phyloP scores from a whole-genome alignment of 2,329 filamentous ascomycete genomes.

The Nakataea oryzae region DNA sequence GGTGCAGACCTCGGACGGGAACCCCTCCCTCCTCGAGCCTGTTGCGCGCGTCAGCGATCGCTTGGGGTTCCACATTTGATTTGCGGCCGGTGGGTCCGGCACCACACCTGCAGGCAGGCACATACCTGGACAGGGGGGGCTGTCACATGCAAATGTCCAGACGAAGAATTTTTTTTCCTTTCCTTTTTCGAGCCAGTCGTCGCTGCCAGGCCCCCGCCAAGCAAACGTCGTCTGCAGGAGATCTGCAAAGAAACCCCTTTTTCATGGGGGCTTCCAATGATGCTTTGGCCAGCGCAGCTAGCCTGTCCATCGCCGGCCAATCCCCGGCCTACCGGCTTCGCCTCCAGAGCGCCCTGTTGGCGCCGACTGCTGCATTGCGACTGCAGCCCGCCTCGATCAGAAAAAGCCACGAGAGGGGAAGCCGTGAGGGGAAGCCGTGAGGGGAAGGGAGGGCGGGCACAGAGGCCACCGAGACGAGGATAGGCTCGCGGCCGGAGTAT shows the following conservation, averaged over 20 bases:
- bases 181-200: too few relatives aligned
- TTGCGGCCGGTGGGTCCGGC: too few relatives aligned
- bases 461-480: not conserved
- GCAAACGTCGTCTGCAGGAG: not conserved
- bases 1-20: not conserved
- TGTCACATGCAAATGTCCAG: not conserved
- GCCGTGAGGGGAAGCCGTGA: too few relatives aligned
- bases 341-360: too few relatives aligned
- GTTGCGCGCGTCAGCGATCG: too few relatives aligned
- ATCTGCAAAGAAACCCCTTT: not conserved
- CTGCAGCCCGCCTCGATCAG: too few relatives aligned
- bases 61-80: too few relatives aligned
- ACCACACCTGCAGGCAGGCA: too few relatives aligned
- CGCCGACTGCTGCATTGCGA: not conserved
- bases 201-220: too few relatives aligned
- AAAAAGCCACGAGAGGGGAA: not conserved
- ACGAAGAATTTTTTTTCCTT: too few relatives aligned
- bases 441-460: too few relatives aligned
- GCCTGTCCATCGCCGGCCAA: not conserved
- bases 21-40: not conserved
- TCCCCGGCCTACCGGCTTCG: not conserved
- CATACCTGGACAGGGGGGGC: too few relatives aligned
- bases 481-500: not conserved
- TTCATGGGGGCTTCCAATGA: not conserved
- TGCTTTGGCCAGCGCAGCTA: not conserved